Evolutionary conservation across 2,329 filamentous ascomycete genomes (phyloP), one percentile per base, ranked within the genome.

Genomic region (Alternaria burnsii): DNA sequence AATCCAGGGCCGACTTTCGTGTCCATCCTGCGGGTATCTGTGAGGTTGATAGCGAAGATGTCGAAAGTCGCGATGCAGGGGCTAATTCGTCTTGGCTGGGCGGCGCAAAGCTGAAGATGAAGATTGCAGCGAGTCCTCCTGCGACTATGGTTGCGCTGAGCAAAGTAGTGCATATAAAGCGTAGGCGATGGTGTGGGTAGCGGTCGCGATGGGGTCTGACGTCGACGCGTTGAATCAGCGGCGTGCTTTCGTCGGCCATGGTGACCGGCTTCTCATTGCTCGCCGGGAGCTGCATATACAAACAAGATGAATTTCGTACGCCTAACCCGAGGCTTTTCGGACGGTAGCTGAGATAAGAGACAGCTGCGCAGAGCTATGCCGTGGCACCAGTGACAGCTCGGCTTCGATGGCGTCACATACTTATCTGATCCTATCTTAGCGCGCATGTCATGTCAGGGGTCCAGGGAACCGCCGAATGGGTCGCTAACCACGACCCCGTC

Each of bases 101-200:
- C 11, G 78, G 74, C 14, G 73, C 67, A 38, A 82, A 70, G 18
- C 74, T 75, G 46, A 82, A 71, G 41, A 78, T 72, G 20, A 82
- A 62, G 55, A 82, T 62, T 4, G 80, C 69, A 34, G 78, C 73
- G 20, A 73, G 65, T 30, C 80, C 66, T 38, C 79, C 79, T 16
- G 78, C 61, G 44, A 81, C 61, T n/a, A 81, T 77, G 6, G 79
- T 68, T 9, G 65, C 59, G 38, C 69, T 61, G 7, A 83, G 73
- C 22, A 85, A 83, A 58, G 91, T 82, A 42, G 87, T 90, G 74
- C 88, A 91, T 76, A 90, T 87, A 59, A 88, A 87, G 52, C 89
- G 88, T 46, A 89, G 75, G 28, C 84, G 85, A 66, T 85, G 82
- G 68, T 90, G 87, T 7, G 77, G 75, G 59, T 81, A 81, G 47